Evolutionary conservation across 2,329 filamentous ascomycete genomes (phyloP).

Genomic region (Bipolaris victoriae): DNA sequence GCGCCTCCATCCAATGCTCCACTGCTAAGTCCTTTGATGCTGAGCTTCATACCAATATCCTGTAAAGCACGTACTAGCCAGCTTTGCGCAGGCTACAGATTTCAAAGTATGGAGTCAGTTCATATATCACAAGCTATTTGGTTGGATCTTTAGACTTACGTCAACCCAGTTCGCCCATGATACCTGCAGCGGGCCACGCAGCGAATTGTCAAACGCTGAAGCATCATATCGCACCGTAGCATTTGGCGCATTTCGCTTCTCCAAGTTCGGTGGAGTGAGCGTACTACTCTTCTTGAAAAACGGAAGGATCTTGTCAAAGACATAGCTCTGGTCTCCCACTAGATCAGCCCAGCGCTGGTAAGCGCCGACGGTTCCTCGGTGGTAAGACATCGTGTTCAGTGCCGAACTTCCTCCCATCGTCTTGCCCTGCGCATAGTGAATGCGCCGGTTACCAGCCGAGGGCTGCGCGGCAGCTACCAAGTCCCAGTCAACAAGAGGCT

Average conservation of each 20-base stretch:
- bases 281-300: slow-evolving; percentile 40
- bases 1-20: slow-evolving; percentile 29
- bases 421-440: slow-evolving; percentile 45
- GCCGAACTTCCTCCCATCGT: slow-evolving; percentile 40
- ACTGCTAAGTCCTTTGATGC: slow-evolving; percentile 28
- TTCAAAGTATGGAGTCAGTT: neutral
- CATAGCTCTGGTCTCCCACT: slow-evolving; percentile 41
- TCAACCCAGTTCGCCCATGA: slow-evolving; percentile 38
- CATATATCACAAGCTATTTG: neutral
- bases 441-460: slow-evolving; percentile 24
- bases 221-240: slow-evolving; percentile 29
- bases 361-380: slow-evolving; percentile 29
- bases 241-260: slow-evolving; percentile 25
- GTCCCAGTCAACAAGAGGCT: slow-evolving; percentile 40
- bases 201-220: slow-evolving; percentile 19
- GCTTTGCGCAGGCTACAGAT: slow-evolving; percentile 22
- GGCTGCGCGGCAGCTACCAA: slow-evolving; percentile 30
- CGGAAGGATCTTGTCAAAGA: slow-evolving; percentile 32
- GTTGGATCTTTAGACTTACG: neutral
- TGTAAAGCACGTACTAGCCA: slow-evolving; percentile 33
- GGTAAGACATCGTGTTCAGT: slow-evolving; percentile 35
- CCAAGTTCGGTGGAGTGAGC: slow-evolving; percentile 38
- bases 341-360: slow-evolving; percentile 41
- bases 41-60: slow-evolving; percentile 27
- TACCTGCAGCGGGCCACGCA: slow-evolving; percentile 30